phyloP scores from a whole-genome alignment of 1,284 basidiomycete genomes.

The Puccinia novopanici region DNA sequence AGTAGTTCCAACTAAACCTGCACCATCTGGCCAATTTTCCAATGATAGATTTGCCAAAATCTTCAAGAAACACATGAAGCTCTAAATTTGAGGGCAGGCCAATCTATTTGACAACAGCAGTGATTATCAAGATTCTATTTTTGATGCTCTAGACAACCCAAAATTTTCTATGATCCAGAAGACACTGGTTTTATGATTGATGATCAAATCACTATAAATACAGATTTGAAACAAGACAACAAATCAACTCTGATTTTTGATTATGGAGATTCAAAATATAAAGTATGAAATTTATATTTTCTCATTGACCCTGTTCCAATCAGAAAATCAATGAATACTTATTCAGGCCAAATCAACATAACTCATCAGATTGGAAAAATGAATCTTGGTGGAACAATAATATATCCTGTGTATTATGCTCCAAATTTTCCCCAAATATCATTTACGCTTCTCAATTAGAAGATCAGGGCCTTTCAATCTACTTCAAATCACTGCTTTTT shows the following conservation, averaged over 20 bases:
- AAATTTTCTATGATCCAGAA: not conserved
- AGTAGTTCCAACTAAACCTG: not conserved
- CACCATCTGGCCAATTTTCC: not conserved
- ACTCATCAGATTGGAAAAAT: constrained; percentile 14
- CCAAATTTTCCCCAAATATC: not conserved
- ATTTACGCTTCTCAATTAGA: constrained; percentile 21
- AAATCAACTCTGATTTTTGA: not conserved
- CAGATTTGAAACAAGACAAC: not conserved
- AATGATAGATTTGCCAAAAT: not conserved
- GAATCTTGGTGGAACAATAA: not conserved
- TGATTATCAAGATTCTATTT: not conserved
- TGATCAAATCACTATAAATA: not conserved
- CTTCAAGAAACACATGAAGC: not conserved
- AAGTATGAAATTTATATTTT: not conserved
- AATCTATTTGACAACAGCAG: not conserved
- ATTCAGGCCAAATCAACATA: not conserved
- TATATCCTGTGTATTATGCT: constrained; percentile 19
- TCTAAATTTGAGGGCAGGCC: not conserved
- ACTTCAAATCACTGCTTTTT: not conserved
- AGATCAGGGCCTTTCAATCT: not conserved
- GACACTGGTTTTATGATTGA: not conserved
- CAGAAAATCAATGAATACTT: not conserved
- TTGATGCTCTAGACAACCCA: not conserved
- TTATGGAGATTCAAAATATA: not conserved
- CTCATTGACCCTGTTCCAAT: not conserved